Base-by-base conservation (phyloP, 176 grass and related monocot genomes). In the Hsuehochloa calcarea region DNA sequence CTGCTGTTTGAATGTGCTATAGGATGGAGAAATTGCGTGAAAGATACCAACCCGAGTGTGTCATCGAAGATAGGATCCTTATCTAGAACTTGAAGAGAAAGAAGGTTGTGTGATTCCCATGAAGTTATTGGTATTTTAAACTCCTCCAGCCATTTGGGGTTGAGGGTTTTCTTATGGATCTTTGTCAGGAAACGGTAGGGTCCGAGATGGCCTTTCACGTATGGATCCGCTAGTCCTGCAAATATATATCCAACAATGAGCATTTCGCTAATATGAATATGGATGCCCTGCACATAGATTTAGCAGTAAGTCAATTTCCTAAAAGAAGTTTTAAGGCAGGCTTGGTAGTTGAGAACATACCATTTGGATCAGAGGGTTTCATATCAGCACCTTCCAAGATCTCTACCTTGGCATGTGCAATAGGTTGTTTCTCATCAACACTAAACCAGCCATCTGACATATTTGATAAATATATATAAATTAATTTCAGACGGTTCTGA, bases 11-110 rank as follows among this genome's bases (percentile, higher is more conserved):
- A 65, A 75, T 47, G 47, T 74, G n/a, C 39, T 60, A 25, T 81
- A 50, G 66, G 17, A 22, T 0, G 22, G 60, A 27, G 45, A 46
- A 65, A 80, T 56, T 45, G 52, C 13, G 16, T 56, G 47, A 49
- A 54, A 27, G 70, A 73, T 81, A 89, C 90, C 8, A 92, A 99
- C 96, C 96, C 96, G 5, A 99, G 96, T 69, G 83, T 68, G 72
- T 99, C 96, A 89, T 99, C 93, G 43, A 96, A 98, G 79, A 99
- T 92, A 38, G 74, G 90, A 73, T 99, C 96, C 80, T 99, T 99
- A 67, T 96, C 93, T 85, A 88, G 86, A 81, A 99, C 96, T 89
- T 92, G 93, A 77, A 99, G 90, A 86, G 66, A 88, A 49, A 99
- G 91, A 65, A 92, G 68, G 88, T 99, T 96, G 29, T 58, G 73